These are phyloP conservation scores for Cercospora berteroae DNA, from an alignment of 2,329 filamentous ascomycete genomes.

Conservation along the genomic window DNA sequence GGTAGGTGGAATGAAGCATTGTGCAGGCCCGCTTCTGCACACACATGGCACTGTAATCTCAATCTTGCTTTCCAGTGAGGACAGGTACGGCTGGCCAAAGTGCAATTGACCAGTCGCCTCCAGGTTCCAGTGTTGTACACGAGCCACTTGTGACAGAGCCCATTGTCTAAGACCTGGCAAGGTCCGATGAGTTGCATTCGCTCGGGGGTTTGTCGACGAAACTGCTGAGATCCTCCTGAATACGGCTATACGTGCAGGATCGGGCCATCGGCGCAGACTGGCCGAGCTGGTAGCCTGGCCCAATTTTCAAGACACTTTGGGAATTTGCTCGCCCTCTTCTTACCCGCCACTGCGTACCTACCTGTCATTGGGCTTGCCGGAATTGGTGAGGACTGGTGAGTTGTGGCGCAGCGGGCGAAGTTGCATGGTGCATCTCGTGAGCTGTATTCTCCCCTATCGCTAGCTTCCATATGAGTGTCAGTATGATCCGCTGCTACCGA, in stretches of 20 bases:
- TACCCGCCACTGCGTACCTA: not conserved
- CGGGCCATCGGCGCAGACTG: not conserved
- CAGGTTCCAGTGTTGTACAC: not conserved
- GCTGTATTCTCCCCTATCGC: not conserved
- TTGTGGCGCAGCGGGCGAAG: not conserved
- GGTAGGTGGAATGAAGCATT: not conserved
- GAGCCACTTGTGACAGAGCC: not conserved
- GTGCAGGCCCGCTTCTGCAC: not conserved
- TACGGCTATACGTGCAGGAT: not conserved
- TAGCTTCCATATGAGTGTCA: not conserved
- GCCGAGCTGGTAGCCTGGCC: too few species aligned
- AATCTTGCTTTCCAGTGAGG: not conserved
- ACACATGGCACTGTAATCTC: not conserved
- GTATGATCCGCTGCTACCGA: not conserved
- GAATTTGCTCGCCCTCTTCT: not conserved
- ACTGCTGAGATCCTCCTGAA: not conserved
- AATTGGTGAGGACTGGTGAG: not conserved
- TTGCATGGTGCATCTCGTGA: not conserved
- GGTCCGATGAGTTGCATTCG: not conserved
- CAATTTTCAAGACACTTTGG: not conserved
- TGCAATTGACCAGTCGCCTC: not conserved
- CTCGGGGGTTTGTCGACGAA: not conserved
- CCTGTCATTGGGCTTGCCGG: not conserved
- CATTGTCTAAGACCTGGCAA: not conserved
- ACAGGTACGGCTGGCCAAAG: not conserved